Evolutionary conservation across 257 asterid species (phyloP).

Genomic region (Scutellaria baicalensis): DNA sequence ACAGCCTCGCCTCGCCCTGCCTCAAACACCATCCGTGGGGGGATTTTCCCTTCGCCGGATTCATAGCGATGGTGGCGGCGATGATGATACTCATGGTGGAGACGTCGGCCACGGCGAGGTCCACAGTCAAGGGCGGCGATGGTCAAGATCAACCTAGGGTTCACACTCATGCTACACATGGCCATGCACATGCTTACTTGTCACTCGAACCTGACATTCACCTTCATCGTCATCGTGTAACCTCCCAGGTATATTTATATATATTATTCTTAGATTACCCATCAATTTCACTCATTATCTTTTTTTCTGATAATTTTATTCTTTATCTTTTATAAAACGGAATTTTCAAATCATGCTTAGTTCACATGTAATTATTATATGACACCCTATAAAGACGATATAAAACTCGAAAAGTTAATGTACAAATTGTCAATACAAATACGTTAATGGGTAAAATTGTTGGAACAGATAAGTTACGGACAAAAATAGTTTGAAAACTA

Average conservation of each 20-base stretch:
- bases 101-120: slow-evolving; percentile 19
- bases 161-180: slow-evolving; percentile 18
- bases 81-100: slow-evolving; percentile 39
- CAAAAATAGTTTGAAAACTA: no score
- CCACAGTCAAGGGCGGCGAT: background rate
- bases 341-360: no score
- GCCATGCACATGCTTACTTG: slow-evolving; percentile 37
- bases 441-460: no score
- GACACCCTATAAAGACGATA: no score
- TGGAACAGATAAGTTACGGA: no score
- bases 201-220: slow-evolving; percentile 7
- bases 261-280: no score
- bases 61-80: slow-evolving; percentile 35
- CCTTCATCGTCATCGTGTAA: slow-evolving; percentile 37
- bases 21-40: slow-evolving; percentile 25
- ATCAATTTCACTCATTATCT: background rate
- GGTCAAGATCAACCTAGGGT: background rate
- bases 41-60: slow-evolving; percentile 42
- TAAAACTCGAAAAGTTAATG: no score
- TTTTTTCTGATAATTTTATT: background rate
- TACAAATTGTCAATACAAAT: no score
- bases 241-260: slow-evolving; percentile 40
- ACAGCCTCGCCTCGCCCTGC: slow-evolving; percentile 30
- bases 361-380: no score
- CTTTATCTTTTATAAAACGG: no score